Evolutionary conservation across 2,329 filamentous ascomycete species (phyloP).

Genomic region (Lizonia empirigonia): DNA sequence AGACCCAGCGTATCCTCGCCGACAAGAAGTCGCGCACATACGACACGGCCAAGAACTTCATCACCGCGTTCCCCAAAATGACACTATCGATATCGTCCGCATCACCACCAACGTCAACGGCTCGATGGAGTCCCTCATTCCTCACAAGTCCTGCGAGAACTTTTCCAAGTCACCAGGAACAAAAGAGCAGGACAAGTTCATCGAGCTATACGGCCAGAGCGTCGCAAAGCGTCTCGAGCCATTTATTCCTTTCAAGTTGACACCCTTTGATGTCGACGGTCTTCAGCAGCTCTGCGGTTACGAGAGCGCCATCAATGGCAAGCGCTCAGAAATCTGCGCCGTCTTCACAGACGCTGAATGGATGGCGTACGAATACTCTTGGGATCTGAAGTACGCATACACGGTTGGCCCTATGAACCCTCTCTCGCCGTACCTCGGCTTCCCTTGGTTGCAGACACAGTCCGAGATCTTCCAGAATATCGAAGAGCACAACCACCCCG

Average conservation of each 20-base stretch:
- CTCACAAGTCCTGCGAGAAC: slow-evolving; percentile 44
- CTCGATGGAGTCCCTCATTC: slow-evolving; percentile 39
- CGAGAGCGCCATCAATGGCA: slow-evolving; percentile 65
- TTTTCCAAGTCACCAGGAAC: slow-evolving; percentile 41
- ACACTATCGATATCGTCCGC: slow-evolving; percentile 42
- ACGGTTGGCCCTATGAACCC: slow-evolving; percentile 68
- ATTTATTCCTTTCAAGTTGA: slow-evolving; percentile 61
- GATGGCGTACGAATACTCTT: slow-evolving; percentile 68
- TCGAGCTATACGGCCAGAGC: slow-evolving; percentile 34
- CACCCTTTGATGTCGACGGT: slow-evolving; percentile 64
- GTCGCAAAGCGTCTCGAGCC: slow-evolving; percentile 33
- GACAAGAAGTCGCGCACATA: slow-evolving; percentile 47
- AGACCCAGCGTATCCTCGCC: slow-evolving; percentile 36
- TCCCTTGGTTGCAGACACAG: slow-evolving; percentile 69
- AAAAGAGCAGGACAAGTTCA: slow-evolving; percentile 38
- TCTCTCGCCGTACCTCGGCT: slow-evolving; percentile 63
- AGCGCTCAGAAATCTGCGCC: slow-evolving; percentile 61
- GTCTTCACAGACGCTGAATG: slow-evolving; percentile 67
- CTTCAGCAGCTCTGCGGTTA: slow-evolving; percentile 70
- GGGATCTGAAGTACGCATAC: slow-evolving; percentile 67
- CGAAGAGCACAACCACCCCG: slow-evolving; percentile 46
- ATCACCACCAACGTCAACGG: slow-evolving; percentile 38
- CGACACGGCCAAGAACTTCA: slow-evolving; percentile 42
- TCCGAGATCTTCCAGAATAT: slow-evolving; percentile 45
- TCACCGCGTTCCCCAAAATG: slow-evolving; percentile 37